phyloP scores from a whole-genome alignment of 805 yeast genomes.

The Saturnispora saitoi region DNA sequence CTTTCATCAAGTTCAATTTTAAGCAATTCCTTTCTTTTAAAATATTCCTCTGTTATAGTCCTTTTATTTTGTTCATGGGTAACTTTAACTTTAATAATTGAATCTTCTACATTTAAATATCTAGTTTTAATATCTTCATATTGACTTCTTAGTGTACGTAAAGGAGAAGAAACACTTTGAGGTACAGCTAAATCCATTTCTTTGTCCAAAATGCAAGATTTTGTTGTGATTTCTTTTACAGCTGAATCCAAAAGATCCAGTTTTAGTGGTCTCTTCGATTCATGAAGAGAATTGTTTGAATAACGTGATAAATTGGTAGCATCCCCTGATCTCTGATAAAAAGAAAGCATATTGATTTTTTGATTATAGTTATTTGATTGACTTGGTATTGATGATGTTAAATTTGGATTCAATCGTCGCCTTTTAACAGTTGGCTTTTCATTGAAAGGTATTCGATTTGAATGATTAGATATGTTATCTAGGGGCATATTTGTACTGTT shows the following conservation, averaged over 20 bases:
- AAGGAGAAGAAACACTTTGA: background rate
- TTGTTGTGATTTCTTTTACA: too few relatives aligned
- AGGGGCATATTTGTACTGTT: constrained; percentile 3
- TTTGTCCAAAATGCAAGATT: too few relatives aligned
- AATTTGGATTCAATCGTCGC: constrained; percentile 2
- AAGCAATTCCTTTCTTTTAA: background rate
- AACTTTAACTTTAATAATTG: constrained; percentile 19
- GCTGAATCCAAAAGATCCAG: too few relatives aligned
- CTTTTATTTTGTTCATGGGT: constrained; percentile 22
- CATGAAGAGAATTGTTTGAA: background rate
- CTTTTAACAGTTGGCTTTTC: background rate
- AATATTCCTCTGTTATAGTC: background rate
- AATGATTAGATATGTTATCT: constrained; percentile 1
- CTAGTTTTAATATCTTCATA: constrained; percentile 10
- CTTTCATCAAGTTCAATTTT: constrained; percentile 21
- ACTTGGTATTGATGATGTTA: background rate
- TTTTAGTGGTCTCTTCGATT: background rate
- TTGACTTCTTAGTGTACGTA: background rate
- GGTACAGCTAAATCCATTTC: too few relatives aligned
- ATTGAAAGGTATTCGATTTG: background rate
- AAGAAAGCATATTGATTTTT: background rate
- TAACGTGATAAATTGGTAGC: background rate
- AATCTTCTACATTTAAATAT: constrained; percentile 20
- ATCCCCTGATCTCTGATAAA: background rate
- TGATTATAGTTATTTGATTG: background rate